These are phyloP conservation scores for Cladophialophora exuberans DNA, from an alignment of 2,329 filamentous ascomycete species.

Conservation along the genomic window DNA sequence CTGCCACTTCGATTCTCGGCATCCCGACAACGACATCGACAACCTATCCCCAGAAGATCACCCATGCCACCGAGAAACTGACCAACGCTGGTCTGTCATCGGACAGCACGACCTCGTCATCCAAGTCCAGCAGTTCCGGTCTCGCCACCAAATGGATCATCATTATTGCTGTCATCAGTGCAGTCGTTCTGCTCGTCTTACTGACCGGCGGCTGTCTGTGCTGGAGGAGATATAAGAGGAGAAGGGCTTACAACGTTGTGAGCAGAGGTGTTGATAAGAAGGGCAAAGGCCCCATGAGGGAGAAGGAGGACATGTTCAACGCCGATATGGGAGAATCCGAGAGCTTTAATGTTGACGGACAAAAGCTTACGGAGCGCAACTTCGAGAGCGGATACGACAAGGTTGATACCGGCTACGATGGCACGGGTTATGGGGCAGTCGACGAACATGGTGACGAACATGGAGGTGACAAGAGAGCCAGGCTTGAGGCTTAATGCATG, in stretches of 20 bases:
- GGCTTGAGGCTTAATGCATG: constrained; percentile 22
- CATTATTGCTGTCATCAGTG: constrained; percentile 21
- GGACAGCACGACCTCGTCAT: background rate
- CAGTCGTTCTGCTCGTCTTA: constrained; percentile 17
- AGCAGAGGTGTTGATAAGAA: constrained; percentile 21
- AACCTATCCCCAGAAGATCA: constrained; percentile 20
- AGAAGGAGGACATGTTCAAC: constrained; percentile 28
- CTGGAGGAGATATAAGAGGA: constrained; percentile 25
- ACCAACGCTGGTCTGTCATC: constrained; percentile 19
- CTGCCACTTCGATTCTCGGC: constrained; percentile 6
- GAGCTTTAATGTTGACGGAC: constrained; percentile 16
- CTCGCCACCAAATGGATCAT: constrained; percentile 26
- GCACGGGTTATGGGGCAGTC: constrained; percentile 18
- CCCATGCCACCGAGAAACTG: constrained; percentile 19
- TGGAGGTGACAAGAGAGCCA: constrained; percentile 25
- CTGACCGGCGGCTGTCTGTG: constrained; percentile 17
- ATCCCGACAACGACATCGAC: constrained; percentile 12
- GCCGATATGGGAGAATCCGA: constrained; percentile 23
- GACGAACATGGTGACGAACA: constrained; percentile 17
- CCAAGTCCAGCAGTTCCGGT: constrained; percentile 7
- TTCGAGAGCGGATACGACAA: constrained; percentile 28
- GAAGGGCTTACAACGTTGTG: constrained; percentile 24
- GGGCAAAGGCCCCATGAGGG: constrained; percentile 12
- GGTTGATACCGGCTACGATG: constrained; percentile 25
- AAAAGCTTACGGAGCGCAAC: constrained; percentile 22